Percentiles rank a stretch among this genome's conserved stretches.
Evolutionary conservation across 2,329 filamentous ascomycete species (phyloP).

Genomic region (Neofusicoccum laricinum): DNA sequence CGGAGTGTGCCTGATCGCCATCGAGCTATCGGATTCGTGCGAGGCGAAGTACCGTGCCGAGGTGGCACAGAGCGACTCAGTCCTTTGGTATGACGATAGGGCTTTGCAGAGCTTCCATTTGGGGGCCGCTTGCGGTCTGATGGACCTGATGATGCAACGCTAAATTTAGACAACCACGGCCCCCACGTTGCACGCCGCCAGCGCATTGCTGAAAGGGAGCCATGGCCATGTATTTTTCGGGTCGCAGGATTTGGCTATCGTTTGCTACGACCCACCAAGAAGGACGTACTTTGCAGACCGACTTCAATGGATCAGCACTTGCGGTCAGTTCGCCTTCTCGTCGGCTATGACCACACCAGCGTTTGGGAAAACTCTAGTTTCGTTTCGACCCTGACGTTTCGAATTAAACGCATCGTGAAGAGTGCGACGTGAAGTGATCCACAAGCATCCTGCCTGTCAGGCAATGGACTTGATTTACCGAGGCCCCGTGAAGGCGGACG

Average conservation of each 20-base stretch:
- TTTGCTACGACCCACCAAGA: too few relatives aligned
- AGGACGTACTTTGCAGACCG: too few relatives aligned
- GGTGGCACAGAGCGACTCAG: not conserved
- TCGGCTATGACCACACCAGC: too few relatives aligned
- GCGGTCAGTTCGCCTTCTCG: too few relatives aligned
- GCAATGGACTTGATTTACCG: too few relatives aligned
- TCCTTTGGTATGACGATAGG: not conserved
- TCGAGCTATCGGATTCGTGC: not conserved
- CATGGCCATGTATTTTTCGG: not conserved
- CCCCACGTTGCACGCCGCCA: not conserved
- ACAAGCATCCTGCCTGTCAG: too few relatives aligned
- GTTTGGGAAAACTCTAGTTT: too few relatives aligned
- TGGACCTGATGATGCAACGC: not conserved
- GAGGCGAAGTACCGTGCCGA: not conserved
- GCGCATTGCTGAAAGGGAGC: not conserved
- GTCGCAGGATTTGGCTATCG: too few relatives aligned
- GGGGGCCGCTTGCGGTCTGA: not conserved
- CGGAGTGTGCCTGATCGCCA: not conserved
- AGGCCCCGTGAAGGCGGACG: not conserved
- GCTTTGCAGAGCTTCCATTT: not conserved
- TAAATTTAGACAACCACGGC: not conserved
- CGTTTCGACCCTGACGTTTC: too few relatives aligned
- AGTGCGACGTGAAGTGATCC: too few relatives aligned
- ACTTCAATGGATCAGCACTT: too few relatives aligned
- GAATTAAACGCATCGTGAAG: too few relatives aligned